Evolutionary conservation across 805 yeast species (phyloP).

Genomic region (Priceomyces medius): DNA sequence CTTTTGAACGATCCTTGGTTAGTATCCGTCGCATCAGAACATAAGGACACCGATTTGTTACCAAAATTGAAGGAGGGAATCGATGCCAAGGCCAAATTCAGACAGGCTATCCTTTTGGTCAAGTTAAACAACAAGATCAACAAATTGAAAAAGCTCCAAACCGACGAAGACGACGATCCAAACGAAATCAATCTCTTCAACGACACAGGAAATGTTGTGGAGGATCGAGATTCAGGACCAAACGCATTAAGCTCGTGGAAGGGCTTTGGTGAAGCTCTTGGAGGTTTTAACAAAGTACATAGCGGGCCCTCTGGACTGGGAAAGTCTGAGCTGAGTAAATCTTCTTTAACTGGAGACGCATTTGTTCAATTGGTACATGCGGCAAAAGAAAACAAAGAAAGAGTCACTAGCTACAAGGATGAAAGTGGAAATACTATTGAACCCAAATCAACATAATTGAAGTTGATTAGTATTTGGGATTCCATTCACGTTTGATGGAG

Average conservation of each 20-base stretch:
- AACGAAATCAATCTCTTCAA: slow-evolving; percentile 44
- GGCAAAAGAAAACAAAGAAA: slow-evolving; percentile 60
- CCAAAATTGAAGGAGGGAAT: slow-evolving; percentile 79
- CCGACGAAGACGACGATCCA: slow-evolving; percentile 55
- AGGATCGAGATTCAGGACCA: slow-evolving; percentile 9
- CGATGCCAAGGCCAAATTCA: slow-evolving; percentile 79
- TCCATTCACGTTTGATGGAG: no score
- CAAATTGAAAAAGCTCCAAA: slow-evolving; percentile 62
- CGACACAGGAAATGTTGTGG: slow-evolving; percentile 25
- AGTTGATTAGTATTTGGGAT: no score
- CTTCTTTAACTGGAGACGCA: slow-evolving; percentile 48
- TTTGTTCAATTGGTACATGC: slow-evolving; percentile 72
- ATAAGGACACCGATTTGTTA: slow-evolving; percentile 64
- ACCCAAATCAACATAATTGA: no score
- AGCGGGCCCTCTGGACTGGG: background rate
- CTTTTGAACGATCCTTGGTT: slow-evolving; percentile 74
- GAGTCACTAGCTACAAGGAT: slow-evolving; percentile 25
- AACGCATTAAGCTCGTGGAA: slow-evolving; percentile 28
- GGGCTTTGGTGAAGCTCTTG: slow-evolving; percentile 19
- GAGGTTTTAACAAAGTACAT: background rate
- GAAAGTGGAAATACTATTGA: no score
- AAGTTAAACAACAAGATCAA: slow-evolving; percentile 76
- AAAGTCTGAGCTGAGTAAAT: slow-evolving; percentile 20
- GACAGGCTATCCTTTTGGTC: slow-evolving; percentile 82
- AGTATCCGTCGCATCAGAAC: slow-evolving; percentile 46